Percentiles rank a stretch among this genome's conserved stretches.
Evolutionary conservation across 495 filamentous ascomycete genomes (phyloP).

Genomic region (Elaphomyces granulatus): DNA sequence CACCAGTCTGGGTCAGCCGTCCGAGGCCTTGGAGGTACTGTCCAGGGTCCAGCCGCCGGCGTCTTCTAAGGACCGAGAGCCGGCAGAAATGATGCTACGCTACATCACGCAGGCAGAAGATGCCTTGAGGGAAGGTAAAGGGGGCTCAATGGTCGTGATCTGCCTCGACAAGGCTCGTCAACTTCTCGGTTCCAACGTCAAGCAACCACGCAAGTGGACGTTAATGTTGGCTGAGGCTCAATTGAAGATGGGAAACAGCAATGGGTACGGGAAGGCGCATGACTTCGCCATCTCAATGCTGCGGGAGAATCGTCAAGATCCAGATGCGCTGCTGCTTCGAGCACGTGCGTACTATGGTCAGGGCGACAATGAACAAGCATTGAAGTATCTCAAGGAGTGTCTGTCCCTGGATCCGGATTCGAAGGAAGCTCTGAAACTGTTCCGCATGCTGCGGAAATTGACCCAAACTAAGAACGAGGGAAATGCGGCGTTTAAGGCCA

Average conservation of each 20-base stretch:
- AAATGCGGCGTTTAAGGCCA: conserved; percentile 77
- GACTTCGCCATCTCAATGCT: conserved; percentile 80
- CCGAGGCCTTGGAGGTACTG: conserved; percentile 77
- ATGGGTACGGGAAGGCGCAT: conserved; percentile 80
- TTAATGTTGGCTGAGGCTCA: conserved; percentile 89
- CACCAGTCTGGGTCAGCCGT: conserved; percentile 67
- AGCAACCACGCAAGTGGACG: conserved; percentile 80
- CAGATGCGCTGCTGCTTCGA: conserved; percentile 81
- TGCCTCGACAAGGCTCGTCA: conserved; percentile 81
- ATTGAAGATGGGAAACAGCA: conserved; percentile 79
- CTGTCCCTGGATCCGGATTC: conserved; percentile 85
- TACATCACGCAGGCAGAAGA: conserved; percentile 73
- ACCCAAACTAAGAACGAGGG: conserved; percentile 89
- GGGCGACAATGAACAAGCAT: conserved; percentile 88
- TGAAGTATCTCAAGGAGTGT: conserved; percentile 85
- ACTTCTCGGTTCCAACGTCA: conserved; percentile 54
- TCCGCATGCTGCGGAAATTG: conserved; percentile 78
- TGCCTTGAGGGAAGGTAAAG: conserved; percentile 51
- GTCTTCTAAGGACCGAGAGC: conserved; percentile 64
- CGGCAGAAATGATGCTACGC: conserved; percentile 67
- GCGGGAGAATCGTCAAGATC: conserved; percentile 74
- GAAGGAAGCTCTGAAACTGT: conserved; percentile 66
- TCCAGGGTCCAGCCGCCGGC: conserved; percentile 45
- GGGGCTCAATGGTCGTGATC: conserved; percentile 80
- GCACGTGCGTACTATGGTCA: conserved; percentile 77